Base-by-base conservation (phyloP, 495 filamentous ascomycete species). In the Parachaetomium inaequale region DNA sequence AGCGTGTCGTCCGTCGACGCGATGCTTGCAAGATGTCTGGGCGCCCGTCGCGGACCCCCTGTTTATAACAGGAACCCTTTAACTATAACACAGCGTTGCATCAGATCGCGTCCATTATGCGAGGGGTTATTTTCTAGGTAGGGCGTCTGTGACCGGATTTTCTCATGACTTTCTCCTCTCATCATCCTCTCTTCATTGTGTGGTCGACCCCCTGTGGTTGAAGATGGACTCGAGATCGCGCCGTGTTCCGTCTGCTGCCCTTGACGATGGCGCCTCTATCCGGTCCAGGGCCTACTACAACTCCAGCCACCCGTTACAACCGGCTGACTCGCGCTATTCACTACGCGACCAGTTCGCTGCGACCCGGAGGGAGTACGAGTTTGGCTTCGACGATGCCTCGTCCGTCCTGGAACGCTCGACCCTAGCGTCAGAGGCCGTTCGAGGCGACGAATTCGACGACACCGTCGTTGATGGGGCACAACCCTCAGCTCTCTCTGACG, bases 321-420 rank as follows among this genome's bases (percentile, higher is more conserved):
- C 63, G 10, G 62, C 46, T 34, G 63, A 55, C 23, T 69, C 67
- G 8, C 63, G 69, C 40, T 70, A 64, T 62, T 70, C 65, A 4
- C 61, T 74, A 46, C 62, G 65, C 28, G 67, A 72, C 11, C 67
- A 70, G 45, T 74, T 72, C 38, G 69, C 71, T 17, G 42, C 60
- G 14, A 71, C 71, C 8, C 46, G 66, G 10, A 58, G 59, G 11
- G 69, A 72, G 60, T 63, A 62, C 38, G 71, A 74, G 40, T 74
- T 73, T 53, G 71, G 65, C 42, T 69, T 72, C 32, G 71, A 74
- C 47, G 71, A 72, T 47, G 56, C 62, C 31, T 68, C 64, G 2
- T 69, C 69, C 34, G 40, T 68, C 42, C n/a, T 64, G 6, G 67
- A 69, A 15, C 58, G 55, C 8, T 67, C 65, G 7, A 66, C 62